These are phyloP conservation scores for Cryphonectria naterciae DNA, from an alignment of 2,329 filamentous ascomycete species.

Conservation along the genomic window DNA sequence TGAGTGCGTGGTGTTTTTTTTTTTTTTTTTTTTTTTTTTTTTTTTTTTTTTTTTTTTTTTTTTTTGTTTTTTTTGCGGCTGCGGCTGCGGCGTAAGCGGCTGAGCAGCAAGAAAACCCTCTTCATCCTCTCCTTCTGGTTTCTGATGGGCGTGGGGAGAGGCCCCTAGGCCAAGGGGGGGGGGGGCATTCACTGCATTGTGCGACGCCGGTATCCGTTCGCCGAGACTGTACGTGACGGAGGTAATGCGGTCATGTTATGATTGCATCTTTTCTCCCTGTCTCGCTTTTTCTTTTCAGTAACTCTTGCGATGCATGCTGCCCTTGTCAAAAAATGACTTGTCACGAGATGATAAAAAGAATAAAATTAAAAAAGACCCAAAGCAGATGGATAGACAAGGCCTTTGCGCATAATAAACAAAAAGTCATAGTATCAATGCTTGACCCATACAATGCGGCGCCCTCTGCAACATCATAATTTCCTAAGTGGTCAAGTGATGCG, in stretches of 20 bases:
- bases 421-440: background rate
- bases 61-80: no score
- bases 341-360: background rate
- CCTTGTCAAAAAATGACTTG: background rate
- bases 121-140: background rate
- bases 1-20: no score
- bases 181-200: background rate
- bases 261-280: background rate
- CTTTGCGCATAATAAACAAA: no score
- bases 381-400: no score
- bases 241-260: background rate
- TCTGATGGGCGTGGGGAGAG: background rate
- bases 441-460: background rate
- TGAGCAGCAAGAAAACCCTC: background rate
- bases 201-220: background rate
- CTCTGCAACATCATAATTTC: background rate
- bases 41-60: no score
- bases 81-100: slow-evolving; percentile 1
- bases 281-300: background rate
- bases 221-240: background rate
- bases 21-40: no score
- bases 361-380: no score
- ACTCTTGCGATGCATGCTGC: no score
- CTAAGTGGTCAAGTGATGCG: background rate
- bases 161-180: background rate